Evolutionary conservation across 768 basidiomycete species (phyloP).

Genomic region (Psilocybe cubensis): DNA sequence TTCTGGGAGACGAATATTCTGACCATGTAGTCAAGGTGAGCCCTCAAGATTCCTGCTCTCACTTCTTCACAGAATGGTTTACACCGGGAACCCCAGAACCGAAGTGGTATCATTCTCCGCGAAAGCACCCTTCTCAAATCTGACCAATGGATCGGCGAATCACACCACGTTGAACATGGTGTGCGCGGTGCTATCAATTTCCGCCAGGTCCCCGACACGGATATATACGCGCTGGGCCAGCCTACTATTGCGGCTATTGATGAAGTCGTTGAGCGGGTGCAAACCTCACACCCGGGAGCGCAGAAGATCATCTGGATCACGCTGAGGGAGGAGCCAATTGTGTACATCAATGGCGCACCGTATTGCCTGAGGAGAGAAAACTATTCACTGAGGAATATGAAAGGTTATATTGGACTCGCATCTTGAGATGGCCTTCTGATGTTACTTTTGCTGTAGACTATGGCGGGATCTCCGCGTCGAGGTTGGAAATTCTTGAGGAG

Average conservation of each 20-base stretch:
- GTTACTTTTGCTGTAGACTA: slow-evolving; percentile 62
- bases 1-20: slow-evolving; percentile 94
- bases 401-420: slow-evolving; percentile 50
- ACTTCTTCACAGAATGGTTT: too few species aligned
- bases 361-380: slow-evolving; percentile 88
- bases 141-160: slow-evolving; percentile 86
- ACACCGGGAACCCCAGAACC: slow-evolving; percentile 54
- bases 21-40: slow-evolving; percentile 88
- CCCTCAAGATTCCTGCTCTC: neutral
- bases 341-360: slow-evolving; percentile 91
- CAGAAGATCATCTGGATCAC: slow-evolving; percentile 86
- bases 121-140: slow-evolving; percentile 91
- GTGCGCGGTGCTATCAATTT: slow-evolving; percentile 97
- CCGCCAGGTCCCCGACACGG: slow-evolving; percentile 77
- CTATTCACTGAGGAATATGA: slow-evolving; percentile 92
- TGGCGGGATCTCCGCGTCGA: slow-evolving; percentile 89
- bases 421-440: neutral
- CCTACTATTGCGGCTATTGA: slow-evolving; percentile 89
- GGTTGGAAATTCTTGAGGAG: slow-evolving; percentile 90
- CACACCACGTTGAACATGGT: slow-evolving; percentile 62
- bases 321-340: slow-evolving; percentile 89
- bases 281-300: slow-evolving; percentile 58
- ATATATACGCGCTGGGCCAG: slow-evolving; percentile 92
- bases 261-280: slow-evolving; percentile 72
- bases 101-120: slow-evolving; percentile 92